phyloP scores from a whole-genome alignment of 2,329 filamentous ascomycete species.

The Trichoderma sp. region DNA sequence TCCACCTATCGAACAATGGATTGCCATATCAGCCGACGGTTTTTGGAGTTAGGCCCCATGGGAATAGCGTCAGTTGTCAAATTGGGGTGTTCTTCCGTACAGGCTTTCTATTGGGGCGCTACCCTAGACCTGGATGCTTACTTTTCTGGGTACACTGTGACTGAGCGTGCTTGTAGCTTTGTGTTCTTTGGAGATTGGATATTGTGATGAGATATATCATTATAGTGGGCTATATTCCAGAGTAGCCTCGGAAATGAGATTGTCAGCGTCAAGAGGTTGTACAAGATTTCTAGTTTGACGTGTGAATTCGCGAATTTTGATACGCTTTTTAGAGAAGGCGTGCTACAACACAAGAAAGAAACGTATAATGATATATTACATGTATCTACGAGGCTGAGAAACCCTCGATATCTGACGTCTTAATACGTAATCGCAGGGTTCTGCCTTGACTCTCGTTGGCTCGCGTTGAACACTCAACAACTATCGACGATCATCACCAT shows the following conservation, averaged over 20 bases:
- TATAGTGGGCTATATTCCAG: not conserved
- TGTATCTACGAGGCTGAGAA: not conserved
- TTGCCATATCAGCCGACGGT: slow-evolving; percentile 9
- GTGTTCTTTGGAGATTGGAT: not conserved
- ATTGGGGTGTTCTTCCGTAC: not conserved
- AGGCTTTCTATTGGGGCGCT: not conserved
- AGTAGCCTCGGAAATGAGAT: not conserved
- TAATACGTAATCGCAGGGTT: not conserved
- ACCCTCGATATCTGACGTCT: not conserved
- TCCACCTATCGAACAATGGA: not conserved
- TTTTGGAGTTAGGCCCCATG: not conserved
- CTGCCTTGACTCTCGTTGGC: not conserved
- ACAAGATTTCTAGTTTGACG: not conserved
- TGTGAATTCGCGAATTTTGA: not conserved
- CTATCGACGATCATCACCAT: not conserved
- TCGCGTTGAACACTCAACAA: not conserved
- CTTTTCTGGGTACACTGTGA: not conserved
- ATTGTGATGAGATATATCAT: not conserved
- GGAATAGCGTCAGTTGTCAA: not conserved
- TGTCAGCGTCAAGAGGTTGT: not conserved
- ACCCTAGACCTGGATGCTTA: not conserved
- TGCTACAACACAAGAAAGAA: not conserved
- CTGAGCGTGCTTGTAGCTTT: not conserved
- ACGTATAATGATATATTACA: not conserved
- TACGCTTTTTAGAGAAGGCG: not conserved